phyloP scores from a whole-genome alignment of 805 yeast genomes.

The Candida krabiensis region DNA sequence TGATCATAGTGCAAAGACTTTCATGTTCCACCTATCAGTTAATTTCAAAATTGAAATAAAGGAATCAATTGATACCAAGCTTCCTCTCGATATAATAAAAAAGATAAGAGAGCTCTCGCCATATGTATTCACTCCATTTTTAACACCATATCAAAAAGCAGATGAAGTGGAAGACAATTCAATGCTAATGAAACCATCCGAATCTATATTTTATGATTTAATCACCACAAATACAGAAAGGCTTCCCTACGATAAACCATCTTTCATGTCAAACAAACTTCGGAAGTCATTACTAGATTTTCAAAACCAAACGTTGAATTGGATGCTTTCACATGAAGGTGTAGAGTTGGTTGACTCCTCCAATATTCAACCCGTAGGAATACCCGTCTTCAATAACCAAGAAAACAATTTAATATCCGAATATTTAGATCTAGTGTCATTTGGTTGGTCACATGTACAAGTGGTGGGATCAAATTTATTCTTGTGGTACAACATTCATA shows the following conservation, averaged over 20 bases:
- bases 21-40: conserved; percentile 3
- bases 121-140: conserved; percentile 14
- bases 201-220: conserved; percentile 46
- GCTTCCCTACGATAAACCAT: conserved; percentile 8
- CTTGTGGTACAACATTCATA: conserved; percentile 51
- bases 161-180: conserved; percentile 3
- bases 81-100: conserved; percentile 19
- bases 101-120: conserved; percentile 17
- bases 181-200: conserved; percentile 20
- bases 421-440: conserved; percentile 43
- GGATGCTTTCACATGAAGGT: conserved; percentile 58
- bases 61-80: conserved; percentile 17
- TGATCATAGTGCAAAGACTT: conserved; percentile 1
- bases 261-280: conserved; percentile 16
- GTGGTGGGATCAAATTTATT: conserved; percentile 1
- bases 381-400: conserved; percentile 16
- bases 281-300: conserved; percentile 36
- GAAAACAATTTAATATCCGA: conserved; percentile 28
- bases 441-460: conserved; percentile 50
- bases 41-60: conserved; percentile 9
- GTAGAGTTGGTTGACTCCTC: conserved; percentile 32
- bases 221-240: conserved; percentile 45
- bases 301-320: conserved; percentile 53
- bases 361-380: conserved; percentile 20
- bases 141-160: conserved; percentile 26